Percentiles rank a stretch among this genome's conserved stretches.
Conservation (phyloP, 352 stramenopile species). For the Aphanomyces stellatus region DNA sequence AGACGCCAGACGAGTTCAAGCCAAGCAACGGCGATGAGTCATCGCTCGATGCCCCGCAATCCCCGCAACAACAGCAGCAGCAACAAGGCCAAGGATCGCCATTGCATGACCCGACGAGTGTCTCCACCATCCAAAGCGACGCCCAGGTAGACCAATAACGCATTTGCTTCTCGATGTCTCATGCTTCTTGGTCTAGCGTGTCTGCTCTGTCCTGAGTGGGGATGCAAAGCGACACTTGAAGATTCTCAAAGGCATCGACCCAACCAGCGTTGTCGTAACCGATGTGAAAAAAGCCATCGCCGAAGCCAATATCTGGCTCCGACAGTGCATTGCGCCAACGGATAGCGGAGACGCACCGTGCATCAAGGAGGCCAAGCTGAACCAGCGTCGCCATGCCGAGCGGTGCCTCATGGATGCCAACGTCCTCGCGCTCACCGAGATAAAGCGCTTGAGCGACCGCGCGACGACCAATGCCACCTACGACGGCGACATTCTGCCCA, state of each 20-base stretch:
- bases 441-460: constrained; percentile 4
- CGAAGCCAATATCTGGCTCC: constrained; percentile 9
- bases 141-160: background rate
- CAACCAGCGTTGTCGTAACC: background rate
- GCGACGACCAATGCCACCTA: background rate
- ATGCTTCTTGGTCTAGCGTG: background rate
- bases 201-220: background rate
- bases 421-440: background rate
- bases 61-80: no score
- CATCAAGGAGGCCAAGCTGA: constrained; percentile 13
- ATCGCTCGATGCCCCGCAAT: no score
- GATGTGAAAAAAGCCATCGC: background rate
- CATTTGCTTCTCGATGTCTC: background rate
- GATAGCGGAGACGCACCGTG: background rate
- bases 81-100: no score
- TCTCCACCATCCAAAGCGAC: constrained; percentile 10
- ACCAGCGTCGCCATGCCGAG: constrained; percentile 6
- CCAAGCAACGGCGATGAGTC: no score
- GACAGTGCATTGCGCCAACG: background rate
- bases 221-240: constrained; percentile 13
- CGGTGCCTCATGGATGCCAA: constrained; percentile 9
- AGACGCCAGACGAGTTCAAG: no score
- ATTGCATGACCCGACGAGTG: background rate
- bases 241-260: constrained; percentile 3
- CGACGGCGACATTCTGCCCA: no score